Conservation (phyloP, 2,329 filamentous ascomycete species). For the Phyllosticta paracitricarpa region DNA sequence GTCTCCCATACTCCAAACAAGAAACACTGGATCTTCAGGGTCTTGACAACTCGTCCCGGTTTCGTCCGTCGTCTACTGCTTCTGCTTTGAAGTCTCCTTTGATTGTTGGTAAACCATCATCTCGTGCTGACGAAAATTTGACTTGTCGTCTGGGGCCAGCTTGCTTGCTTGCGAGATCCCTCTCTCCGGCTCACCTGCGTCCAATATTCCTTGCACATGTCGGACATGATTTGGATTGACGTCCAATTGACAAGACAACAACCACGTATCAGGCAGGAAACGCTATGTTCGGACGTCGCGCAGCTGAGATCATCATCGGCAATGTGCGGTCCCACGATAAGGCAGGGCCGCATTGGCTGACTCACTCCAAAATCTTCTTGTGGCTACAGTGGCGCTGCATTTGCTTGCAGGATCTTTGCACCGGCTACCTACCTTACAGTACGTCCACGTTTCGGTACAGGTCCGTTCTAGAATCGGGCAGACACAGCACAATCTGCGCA, state of each 20-base stretch:
- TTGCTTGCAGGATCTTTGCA: conserved; percentile 8
- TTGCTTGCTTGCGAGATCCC: not conserved
- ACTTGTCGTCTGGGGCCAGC: not conserved
- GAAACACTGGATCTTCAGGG: not conserved
- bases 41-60: not conserved
- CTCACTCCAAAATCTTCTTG: not conserved
- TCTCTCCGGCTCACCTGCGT: not conserved
- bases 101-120: not conserved
- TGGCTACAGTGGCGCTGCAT: not conserved
- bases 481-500: not conserved
- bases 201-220: not conserved
- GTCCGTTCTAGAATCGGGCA: not conserved
- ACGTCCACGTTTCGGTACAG: conserved; percentile 2
- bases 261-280: not conserved
- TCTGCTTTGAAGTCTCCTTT: not conserved
- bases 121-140: not conserved
- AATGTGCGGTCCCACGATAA: not conserved
- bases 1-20: not conserved
- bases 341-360: not conserved
- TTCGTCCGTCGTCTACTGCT: not conserved
- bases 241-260: not conserved
- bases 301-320: not conserved
- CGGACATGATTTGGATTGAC: not conserved
- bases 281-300: not conserved
- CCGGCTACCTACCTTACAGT: not conserved